phyloP scores from a whole-genome alignment of 1,284 basidiomycete genomes.

The Ustilago cynodontis region DNA sequence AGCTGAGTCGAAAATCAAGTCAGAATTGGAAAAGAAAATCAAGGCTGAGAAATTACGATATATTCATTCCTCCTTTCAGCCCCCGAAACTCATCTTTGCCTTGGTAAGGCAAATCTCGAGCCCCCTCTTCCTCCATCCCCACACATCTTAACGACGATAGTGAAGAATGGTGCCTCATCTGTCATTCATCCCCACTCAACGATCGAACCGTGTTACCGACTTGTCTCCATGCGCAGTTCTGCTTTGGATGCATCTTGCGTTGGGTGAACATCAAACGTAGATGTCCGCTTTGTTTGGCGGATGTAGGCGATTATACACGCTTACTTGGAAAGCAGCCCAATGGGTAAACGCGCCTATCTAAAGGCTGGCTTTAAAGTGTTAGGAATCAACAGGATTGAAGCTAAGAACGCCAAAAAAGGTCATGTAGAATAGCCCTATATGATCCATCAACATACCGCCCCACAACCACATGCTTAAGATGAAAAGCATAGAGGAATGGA shows the following conservation, averaged over 20 bases:
- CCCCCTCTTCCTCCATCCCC: too few species aligned
- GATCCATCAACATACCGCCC: conserved; percentile 8
- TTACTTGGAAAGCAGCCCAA: conserved; percentile 34
- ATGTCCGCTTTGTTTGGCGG: conserved; percentile 67
- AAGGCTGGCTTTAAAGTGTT: conserved; percentile 30
- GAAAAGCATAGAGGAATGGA: neutral
- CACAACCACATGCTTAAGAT: neutral
- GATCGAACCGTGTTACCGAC: conserved; percentile 64
- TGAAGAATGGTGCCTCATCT: conserved; percentile 67
- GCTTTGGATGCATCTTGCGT: conserved; percentile 67
- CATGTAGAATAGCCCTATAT: conserved; percentile 40
- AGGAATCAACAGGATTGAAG: conserved; percentile 15
- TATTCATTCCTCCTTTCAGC: too few species aligned
- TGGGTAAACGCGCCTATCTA: conserved; percentile 27
- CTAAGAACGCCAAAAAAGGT: conserved; percentile 9
- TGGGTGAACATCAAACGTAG: conserved; percentile 64
- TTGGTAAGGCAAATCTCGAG: conserved; percentile 14
- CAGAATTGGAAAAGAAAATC: neutral
- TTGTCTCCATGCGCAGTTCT: conserved; percentile 68
- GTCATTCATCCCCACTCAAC: conserved; percentile 56
- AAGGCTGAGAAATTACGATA: too few species aligned
- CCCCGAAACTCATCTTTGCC: too few species aligned
- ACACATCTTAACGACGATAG: too few species aligned
- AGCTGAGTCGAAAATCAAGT: neutral
- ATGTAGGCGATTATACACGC: conserved; percentile 49